phyloP scores from a whole-genome alignment of 139 green algal genomes.

The Chlamydomonas asymmetrica region DNA sequence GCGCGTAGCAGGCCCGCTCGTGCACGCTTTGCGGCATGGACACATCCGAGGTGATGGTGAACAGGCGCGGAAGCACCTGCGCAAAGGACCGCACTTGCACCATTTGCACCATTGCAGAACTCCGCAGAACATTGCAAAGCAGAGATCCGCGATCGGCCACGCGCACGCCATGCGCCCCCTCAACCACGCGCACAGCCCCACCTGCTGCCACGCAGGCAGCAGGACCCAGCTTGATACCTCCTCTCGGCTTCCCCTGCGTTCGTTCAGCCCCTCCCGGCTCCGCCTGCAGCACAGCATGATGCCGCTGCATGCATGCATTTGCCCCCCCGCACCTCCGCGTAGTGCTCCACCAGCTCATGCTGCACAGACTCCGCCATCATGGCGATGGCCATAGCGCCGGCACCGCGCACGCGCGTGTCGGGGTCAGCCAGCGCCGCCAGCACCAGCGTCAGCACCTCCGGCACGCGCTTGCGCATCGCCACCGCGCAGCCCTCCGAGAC shows the following conservation, averaged over 20 bases:
- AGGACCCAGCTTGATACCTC: no score
- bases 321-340: slow-evolving; percentile 35
- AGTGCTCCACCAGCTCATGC: slow-evolving; percentile 65
- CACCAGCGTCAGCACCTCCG: slow-evolving; percentile 56
- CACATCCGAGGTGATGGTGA: slow-evolving; percentile 41
- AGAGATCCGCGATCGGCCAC: no score
- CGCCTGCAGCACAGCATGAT: no score
- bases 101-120: not conserved
- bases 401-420: slow-evolving; percentile 50
- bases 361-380: slow-evolving; percentile 74
- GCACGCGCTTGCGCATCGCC: slow-evolving; percentile 40
- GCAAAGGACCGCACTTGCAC: slow-evolving; percentile 12
- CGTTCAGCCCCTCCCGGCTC: no score
- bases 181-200: no score
- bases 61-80: slow-evolving; percentile 53
- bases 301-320: no score
- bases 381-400: slow-evolving; percentile 69
- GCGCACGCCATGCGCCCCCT: no score
- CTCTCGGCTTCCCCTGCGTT: no score
- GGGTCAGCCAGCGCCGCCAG: slow-evolving; percentile 49
- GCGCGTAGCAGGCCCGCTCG: slow-evolving; percentile 69
- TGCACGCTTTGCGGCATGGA: slow-evolving; percentile 40
- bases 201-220: no score
- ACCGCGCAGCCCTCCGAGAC: slow-evolving; percentile 69
- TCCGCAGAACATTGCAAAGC: no score